Percentiles rank a stretch among this genome's conserved stretches.
phyloP scores from a whole-genome alignment of 129 eudicot species.

The Arctium lappa region DNA sequence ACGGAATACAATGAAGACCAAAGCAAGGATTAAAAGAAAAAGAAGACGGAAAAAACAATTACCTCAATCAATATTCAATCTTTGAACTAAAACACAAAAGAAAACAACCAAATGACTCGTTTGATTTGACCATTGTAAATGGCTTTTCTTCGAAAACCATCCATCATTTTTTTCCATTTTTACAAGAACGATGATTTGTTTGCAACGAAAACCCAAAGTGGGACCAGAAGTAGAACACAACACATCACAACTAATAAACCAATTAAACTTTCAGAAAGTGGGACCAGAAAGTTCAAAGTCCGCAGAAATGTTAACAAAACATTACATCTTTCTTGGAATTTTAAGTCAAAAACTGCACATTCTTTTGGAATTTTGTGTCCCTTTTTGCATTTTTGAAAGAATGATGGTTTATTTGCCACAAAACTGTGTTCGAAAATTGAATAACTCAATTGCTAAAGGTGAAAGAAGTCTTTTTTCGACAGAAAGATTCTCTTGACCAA shows the following conservation, averaged over 20 bases:
- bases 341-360: background rate
- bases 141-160: background rate
- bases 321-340: background rate
- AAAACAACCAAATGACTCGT: background rate
- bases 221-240: background rate
- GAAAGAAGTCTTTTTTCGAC: conserved; percentile 6
- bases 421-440: background rate
- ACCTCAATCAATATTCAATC: background rate
- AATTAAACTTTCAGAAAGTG: background rate
- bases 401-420: background rate
- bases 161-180: background rate
- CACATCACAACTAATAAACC: background rate
- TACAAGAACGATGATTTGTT: background rate
- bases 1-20: background rate
- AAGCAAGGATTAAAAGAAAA: background rate
- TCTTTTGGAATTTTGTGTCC: background rate
- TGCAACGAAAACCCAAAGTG: background rate
- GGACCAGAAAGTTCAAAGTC: background rate
- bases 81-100: conserved; percentile 2
- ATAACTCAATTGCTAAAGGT: conserved; percentile 5
- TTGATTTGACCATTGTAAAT: background rate
- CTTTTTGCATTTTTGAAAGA: background rate
- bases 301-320: background rate
- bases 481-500: conserved; percentile 28
- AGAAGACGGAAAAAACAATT: background rate